Conservation (phyloP, 768 basidiomycete genomes). For the Boletus tomentosulus region DNA sequence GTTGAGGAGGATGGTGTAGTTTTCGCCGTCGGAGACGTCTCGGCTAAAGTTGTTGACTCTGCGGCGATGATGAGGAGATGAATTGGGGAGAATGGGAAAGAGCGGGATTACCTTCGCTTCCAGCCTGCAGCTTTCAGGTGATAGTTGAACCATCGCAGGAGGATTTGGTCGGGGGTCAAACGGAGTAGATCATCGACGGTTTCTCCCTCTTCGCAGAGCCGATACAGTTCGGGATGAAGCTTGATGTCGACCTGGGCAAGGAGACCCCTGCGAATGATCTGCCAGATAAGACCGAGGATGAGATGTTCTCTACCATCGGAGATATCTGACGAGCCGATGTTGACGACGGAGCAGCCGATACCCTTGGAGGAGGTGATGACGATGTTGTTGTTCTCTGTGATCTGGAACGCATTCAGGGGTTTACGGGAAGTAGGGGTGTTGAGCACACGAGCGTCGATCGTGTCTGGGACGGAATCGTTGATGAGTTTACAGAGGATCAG, state of each 20-base stretch:
- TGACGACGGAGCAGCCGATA: slow-evolving; percentile 98
- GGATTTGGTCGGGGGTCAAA: slow-evolving; percentile 93
- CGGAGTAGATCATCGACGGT: slow-evolving; percentile 93
- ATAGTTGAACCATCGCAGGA: slow-evolving; percentile 99
- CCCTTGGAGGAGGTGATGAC: slow-evolving; percentile 97
- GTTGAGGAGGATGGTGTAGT: slow-evolving; percentile 93
- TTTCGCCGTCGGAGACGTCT: slow-evolving; percentile 96
- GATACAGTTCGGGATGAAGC: slow-evolving; percentile 93
- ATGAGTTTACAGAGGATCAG: slow-evolving; percentile 97
- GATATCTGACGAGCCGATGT: slow-evolving; percentile 92
- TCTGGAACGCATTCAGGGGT: slow-evolving; percentile 95
- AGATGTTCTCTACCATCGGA: slow-evolving; percentile 93
- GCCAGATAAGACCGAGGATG: slow-evolving; percentile 98
- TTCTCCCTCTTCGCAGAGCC: slow-evolving; percentile 95
- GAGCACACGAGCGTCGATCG: slow-evolving; percentile 96
- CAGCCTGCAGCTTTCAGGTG: slow-evolving; percentile 95
- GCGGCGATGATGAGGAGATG: not conserved
- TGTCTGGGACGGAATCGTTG: slow-evolving; percentile 99
- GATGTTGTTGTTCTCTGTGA: slow-evolving; percentile 99
- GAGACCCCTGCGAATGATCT: slow-evolving; percentile 91
- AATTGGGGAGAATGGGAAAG: not conserved
- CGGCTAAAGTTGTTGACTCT: slow-evolving; percentile 98
- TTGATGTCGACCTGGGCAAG: slow-evolving; percentile 97
- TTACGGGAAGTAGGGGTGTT: slow-evolving; percentile 82
- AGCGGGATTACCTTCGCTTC: slow-evolving; percentile 61